Base-by-base conservation (phyloP, 352 stramenopile species). In the Plasmopara muralis region DNA sequence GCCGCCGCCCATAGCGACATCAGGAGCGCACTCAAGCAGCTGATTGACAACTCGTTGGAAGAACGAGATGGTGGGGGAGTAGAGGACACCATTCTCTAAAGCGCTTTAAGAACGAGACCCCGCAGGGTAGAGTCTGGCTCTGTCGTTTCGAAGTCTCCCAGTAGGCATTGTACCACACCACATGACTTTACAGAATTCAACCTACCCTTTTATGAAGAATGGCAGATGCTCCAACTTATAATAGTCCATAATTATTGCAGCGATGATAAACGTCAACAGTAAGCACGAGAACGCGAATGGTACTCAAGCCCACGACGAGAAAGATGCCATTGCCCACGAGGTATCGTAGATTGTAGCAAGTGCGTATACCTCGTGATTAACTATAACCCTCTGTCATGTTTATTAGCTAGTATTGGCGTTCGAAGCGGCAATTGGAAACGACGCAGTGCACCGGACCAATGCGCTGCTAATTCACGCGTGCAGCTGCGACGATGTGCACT, bases 401-500 rank as follows among this genome's bases (percentile, higher is more conserved):
- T 25, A 25, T 25, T 25, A 25, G 20, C 20, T 25, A 25, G 20
- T 25, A 25, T 25, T 3, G 20, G 56, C 50, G 4, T 65, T 43
- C 18, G 33, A 56, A 9, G 62, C 57, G 6, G 48, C 47, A 6
- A 18, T 51, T 18, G 6, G 40, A 1, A 15, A 60, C 4, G 42
- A 49, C 28, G 57, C 63, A 8, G 40, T 53, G n/a, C 47, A 60
- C 4, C 59, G 53, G 0, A 70, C 40, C 48, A 83, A 87, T 43
- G 54, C 57, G 35, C 50, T 87, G 34, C 68, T 87, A 3, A 43
- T 77, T 0, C 76, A 87, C 41, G 69, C 76, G 29, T 87, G 76
- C 50, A 66, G 64, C 16, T 87, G 76, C 55, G 73, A 83, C 41
- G 55, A 64, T 15, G 8, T 33, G 9, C 55, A 60, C 14, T 87